These are phyloP conservation scores for Phycomyces nitens DNA, from an alignment of 192 early-diverging fungal species.

Conservation along the genomic window DNA sequence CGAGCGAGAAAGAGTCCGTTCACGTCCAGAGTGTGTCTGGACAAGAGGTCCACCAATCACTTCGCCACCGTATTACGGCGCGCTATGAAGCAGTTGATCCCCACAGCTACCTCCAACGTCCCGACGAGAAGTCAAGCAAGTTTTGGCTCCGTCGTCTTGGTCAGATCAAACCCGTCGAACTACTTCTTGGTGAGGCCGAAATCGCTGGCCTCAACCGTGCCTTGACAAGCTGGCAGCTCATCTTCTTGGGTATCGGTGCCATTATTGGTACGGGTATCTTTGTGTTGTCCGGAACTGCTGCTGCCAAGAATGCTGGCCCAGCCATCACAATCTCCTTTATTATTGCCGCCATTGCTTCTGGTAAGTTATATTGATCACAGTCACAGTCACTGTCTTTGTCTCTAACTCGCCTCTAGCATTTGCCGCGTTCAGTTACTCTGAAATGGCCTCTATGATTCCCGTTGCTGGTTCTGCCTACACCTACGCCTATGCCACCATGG, in stretches of 20 bases:
- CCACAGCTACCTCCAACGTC: constrained; percentile 23
- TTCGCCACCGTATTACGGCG: neutral
- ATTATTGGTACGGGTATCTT: constrained; percentile 40
- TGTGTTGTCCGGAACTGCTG: constrained; percentile 58
- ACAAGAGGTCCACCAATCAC: too few relatives aligned
- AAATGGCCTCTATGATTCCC: constrained; percentile 84
- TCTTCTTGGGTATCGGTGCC: constrained; percentile 33
- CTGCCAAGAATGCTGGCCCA: constrained; percentile 75
- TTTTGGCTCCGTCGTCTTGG: constrained; percentile 18
- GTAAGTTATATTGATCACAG: constrained; percentile 9
- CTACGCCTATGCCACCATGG: constrained; percentile 81
- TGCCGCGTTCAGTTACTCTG: constrained; percentile 81
- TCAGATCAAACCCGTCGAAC: constrained; percentile 32
- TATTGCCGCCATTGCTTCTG: constrained; percentile 70
- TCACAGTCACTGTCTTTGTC: too few relatives aligned
- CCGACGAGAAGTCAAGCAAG: constrained; percentile 11
- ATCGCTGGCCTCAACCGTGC: constrained; percentile 22
- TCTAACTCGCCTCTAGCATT: too few relatives aligned
- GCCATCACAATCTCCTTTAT: constrained; percentile 79
- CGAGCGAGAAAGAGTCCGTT: too few relatives aligned
- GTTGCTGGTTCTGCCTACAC: constrained; percentile 86
- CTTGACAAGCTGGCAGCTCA: constrained; percentile 13
- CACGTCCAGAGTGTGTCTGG: too few relatives aligned
- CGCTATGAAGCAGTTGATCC: constrained; percentile 23
- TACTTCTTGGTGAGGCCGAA: constrained; percentile 20